Base-by-base conservation (phyloP, 192 early-diverging fungal species). In the Pilobolus umbonatus region DNA sequence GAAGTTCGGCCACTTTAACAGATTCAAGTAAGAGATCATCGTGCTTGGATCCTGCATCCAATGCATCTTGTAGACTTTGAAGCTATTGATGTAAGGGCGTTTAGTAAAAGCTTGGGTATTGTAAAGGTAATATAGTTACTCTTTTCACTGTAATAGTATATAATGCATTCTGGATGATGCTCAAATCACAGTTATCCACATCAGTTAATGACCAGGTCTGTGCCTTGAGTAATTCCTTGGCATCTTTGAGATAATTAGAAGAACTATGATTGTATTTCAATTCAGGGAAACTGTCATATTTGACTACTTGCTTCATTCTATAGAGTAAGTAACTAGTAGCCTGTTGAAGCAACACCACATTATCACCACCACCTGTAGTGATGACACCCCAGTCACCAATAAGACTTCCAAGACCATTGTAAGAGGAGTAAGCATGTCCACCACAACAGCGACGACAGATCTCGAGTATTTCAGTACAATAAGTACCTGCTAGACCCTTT, bases 351-450 rank as follows among this genome's bases (percentile, higher is more conserved):
- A 79, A 39, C 0, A 74, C 69, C 14, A 68, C 62, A 47, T 79
- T 77, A 43, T 79, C 77, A 31, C 77, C 77, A 38, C 68, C 77
- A 47, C 70, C 70, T 9, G 84, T 86, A 3, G 84, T 86, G 31
- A 80, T 70, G 29, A 85, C 82, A 30, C 82, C 82, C 66, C 71
- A 86, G 40, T 83, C 83, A 7, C 64, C 76, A 47, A 82, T 85
- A 40, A 77, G 50, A 15, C 65, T 74, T 9, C 73, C 77, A 45
- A 86, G 85, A 22, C 74, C 76, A 55, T 86, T 86, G 69, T 86
- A 86, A n/a, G 75, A 32, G 19, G 81, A 83, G 61, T 83, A 86
- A 5, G 84, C 84, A 39, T 86, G 82, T 19, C 84, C 84, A 61
- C 84, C 84, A 43, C 75, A 73, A 47, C 74, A 66, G 55, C 81